Conservation (phyloP, 2,329 filamentous ascomycete species). For the Cytospora leucostoma region DNA sequence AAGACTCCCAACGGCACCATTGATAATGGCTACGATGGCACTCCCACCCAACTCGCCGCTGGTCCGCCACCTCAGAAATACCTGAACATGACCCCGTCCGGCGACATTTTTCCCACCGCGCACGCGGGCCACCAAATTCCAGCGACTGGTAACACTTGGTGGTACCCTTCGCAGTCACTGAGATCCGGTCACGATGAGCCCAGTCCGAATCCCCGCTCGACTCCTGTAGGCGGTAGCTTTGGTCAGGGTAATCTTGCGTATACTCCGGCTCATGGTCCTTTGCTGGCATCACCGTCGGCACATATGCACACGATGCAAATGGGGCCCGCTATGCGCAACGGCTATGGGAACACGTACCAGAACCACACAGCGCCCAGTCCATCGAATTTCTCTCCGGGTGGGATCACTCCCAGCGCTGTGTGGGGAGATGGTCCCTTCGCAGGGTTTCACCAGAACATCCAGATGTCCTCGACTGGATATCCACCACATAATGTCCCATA, state of each 20-base stretch:
- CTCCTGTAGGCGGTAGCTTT: conserved; percentile 9
- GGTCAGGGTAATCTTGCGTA: conserved; percentile 19
- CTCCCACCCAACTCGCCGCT: conserved; percentile 69
- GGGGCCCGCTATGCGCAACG: conserved; percentile 17
- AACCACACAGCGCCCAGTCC: conserved; percentile 42
- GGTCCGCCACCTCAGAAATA: conserved; percentile 82
- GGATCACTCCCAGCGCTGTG: conserved; percentile 37
- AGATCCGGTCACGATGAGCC: conserved; percentile 13
- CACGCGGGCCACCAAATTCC: conserved; percentile 26
- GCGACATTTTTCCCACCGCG: conserved; percentile 39
- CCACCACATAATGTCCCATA: conserved; percentile 39
- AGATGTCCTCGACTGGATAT: conserved; percentile 37
- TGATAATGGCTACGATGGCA: conserved; percentile 87
- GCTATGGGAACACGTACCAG: conserved; percentile 19
- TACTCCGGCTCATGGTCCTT: conserved; percentile 22
- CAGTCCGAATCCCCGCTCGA: conserved; percentile 12
- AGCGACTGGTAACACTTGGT: conserved; percentile 29
- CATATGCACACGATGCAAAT: conserved; percentile 31
- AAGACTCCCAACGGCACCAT: conserved; percentile 96
- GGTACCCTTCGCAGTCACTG: conserved; percentile 28
- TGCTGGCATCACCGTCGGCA: conserved; percentile 24
- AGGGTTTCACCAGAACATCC: conserved; percentile 31
- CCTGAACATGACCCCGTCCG: conserved; percentile 67
- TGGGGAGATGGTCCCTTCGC: conserved; percentile 41
- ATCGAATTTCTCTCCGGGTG: conserved; percentile 44